Conservation (phyloP, 169 alveolate species). For the Eimeria praecox region DNA sequence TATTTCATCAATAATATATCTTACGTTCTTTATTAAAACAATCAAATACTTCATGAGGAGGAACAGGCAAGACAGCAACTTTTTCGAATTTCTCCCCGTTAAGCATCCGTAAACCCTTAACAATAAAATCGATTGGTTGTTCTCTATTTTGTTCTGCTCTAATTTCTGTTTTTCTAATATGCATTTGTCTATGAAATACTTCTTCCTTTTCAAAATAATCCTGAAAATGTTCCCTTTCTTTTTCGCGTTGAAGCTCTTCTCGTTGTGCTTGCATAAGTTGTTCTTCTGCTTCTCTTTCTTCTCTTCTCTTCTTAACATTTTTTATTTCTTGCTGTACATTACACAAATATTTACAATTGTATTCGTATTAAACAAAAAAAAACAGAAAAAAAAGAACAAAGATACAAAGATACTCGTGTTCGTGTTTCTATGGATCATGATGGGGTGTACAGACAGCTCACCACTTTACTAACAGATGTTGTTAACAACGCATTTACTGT, state of each 20-base stretch:
- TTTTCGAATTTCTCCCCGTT: slow-evolving; percentile 75
- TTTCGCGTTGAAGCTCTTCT: slow-evolving; percentile 77
- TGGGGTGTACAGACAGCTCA: slow-evolving; percentile 10
- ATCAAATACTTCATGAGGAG: slow-evolving; percentile 78
- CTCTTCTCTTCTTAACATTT: slow-evolving; percentile 77
- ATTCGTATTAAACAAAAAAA: no score
- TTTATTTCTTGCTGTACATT: slow-evolving; percentile 79
- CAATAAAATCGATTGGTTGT: slow-evolving; percentile 72
- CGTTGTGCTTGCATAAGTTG: slow-evolving; percentile 79
- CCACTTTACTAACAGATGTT: slow-evolving; percentile 78
- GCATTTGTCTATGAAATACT: slow-evolving; percentile 60
- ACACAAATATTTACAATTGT: no score
- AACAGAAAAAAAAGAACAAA: no score
- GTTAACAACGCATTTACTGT: slow-evolving; percentile 69
- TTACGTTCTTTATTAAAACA: slow-evolving; percentile 64
- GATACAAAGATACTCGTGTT: not conserved
- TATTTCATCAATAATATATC: no score
- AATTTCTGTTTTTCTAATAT: slow-evolving; percentile 66
- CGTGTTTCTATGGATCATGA: no score
- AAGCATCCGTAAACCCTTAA: slow-evolving; percentile 73
- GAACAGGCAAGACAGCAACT: slow-evolving; percentile 35
- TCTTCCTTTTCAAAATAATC: slow-evolving; percentile 80
- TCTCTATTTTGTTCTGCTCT: slow-evolving; percentile 77
- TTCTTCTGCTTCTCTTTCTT: slow-evolving; percentile 82
- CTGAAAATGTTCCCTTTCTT: slow-evolving; percentile 77